Evolutionary conservation across 306 rosid genomes (phyloP).

Genomic region (Fragaria nilgerrensis): DNA sequence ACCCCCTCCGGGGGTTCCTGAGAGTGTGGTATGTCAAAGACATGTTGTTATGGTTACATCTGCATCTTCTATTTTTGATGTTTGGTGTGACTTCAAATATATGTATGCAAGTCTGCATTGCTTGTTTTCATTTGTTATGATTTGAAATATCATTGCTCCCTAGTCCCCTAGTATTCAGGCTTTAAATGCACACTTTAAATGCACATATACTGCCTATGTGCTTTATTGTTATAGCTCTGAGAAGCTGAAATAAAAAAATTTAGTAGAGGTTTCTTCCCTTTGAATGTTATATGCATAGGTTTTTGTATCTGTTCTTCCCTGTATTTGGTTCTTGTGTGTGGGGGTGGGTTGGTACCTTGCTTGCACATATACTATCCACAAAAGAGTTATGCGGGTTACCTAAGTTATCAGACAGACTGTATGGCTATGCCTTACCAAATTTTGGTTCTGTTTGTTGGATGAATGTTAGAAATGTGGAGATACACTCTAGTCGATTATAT

Average conservation of each 20-base stretch:
- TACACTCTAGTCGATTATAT: too few species aligned
- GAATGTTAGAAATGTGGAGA: too few species aligned
- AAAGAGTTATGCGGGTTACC: background rate
- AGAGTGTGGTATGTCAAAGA: conserved; percentile 85
- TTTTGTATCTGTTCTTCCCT: background rate
- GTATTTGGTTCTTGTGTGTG: background rate
- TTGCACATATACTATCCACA: background rate
- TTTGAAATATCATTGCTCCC: background rate
- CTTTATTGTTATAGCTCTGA: background rate
- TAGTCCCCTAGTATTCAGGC: background rate
- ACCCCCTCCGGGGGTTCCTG: conserved; percentile 97
- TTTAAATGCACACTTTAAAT: background rate
- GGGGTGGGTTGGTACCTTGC: background rate
- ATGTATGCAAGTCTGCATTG: background rate
- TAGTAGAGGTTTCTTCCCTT: background rate
- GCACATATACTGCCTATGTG: background rate
- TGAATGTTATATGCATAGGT: background rate
- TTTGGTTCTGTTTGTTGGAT: too few species aligned
- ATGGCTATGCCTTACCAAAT: background rate
- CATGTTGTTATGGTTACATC: conserved; percentile 3
- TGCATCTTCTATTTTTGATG: background rate
- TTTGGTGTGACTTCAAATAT: background rate
- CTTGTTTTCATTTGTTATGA: background rate
- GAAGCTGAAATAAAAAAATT: background rate
- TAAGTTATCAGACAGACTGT: background rate